Percentiles rank a stretch among this genome's conserved stretches.
Evolutionary conservation across 73 alveolate species (phyloP).

Genomic region (Paramecium sexaurelia): DNA sequence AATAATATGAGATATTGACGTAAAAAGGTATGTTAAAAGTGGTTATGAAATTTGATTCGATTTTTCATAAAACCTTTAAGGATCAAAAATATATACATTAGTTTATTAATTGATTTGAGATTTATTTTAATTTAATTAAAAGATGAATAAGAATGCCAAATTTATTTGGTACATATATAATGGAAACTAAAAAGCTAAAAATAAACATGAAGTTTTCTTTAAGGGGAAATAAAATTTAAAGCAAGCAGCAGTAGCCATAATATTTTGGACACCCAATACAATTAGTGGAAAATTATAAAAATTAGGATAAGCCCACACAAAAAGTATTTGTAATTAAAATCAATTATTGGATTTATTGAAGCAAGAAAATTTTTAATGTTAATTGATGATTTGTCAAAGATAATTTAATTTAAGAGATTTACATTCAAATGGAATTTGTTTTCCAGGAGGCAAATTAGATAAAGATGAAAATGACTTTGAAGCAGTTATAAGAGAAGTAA

Average conservation of each 20-base stretch:
- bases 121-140: background rate
- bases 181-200: background rate
- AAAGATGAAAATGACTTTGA: constrained; percentile 60
- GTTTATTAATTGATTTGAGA: background rate
- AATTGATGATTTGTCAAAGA: background rate
- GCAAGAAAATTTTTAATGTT: background rate
- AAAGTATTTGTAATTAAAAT: background rate
- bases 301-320: background rate
- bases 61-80: background rate
- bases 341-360: background rate
- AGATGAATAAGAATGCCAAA: background rate
- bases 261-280: constrained; percentile 27
- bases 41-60: background rate
- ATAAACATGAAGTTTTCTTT: background rate
- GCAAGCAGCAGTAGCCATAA: background rate
- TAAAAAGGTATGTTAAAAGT: background rate
- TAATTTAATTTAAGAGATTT: constrained; percentile 17
- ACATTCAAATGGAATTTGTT: constrained; percentile 59
- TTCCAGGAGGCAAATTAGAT: constrained; percentile 70
- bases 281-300: background rate
- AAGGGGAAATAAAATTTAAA: background rate
- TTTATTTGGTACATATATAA: background rate
- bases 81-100: background rate
- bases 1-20: background rate
- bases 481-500: constrained; percentile 65